Base-by-base conservation (phyloP, 176 grass and related monocot species). In the Raddia guianensis region DNA sequence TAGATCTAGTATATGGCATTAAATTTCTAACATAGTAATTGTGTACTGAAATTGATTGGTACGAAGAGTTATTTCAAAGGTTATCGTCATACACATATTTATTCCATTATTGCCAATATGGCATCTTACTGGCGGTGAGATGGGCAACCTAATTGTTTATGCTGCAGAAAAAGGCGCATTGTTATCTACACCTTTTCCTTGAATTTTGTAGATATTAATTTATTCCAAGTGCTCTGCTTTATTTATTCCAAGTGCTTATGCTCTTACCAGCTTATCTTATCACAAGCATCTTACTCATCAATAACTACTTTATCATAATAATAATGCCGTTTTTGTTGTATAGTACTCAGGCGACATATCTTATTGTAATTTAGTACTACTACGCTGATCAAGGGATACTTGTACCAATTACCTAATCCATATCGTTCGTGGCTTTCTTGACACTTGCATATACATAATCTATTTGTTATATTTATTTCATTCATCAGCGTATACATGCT, bases 251-350 rank as follows among this genome's bases (percentile, higher is more conserved):
- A 64, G 18, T 76, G 43, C 45, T 33, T 77, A 77, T 12, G 64
- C 45, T 52, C 65, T 58, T 69, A 71, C 63, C 46, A 63, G 21
- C 32, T 77, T 70, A 62, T 63, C 66, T 63, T 78, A 71, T 63
- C 75, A 71, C 5, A 12, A 21, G 56, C 65, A 18, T 83, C 59
- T 55, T 66, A n/a, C 12, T 10, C 7, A 78, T 61, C 32, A 70
- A 40, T 27, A 27, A 27, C 27, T 27, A 27, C 40, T 47, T 47
- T 34, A 47, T 55, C 2, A 40, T 11, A 74, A 18, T 13, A 61
- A 49, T 12, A 8, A 60, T 43, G 15, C 12, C 8, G 18, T 50
- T 52, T 59, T 76, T 59, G 18, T 75, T n/a, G 58, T 20, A 19
- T 57, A 2, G 1, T 53, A 16, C 15, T 13, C 11, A 9, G 15